Conservation (phyloP, 2,329 filamentous ascomycete species). For the Trichoderma gracile region DNA sequence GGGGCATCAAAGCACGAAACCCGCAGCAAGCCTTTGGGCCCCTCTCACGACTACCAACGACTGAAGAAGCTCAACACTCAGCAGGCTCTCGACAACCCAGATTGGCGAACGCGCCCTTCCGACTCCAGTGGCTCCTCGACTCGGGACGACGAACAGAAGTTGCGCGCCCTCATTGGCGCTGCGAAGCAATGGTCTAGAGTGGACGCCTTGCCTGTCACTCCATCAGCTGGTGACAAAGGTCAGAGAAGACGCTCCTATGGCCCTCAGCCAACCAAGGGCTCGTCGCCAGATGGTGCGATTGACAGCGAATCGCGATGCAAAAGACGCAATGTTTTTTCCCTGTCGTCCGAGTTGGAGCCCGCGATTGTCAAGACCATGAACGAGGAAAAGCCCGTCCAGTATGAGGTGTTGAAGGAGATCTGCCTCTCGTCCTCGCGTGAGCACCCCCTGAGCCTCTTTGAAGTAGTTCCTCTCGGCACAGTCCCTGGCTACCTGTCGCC, state of each 20-base stretch:
- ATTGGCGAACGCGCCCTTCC: conserved; percentile 38
- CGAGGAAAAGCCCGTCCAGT: background rate
- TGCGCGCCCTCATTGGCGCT: background rate
- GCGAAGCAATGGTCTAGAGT: background rate
- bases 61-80: conserved; percentile 29
- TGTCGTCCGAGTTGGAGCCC: conserved; percentile 3
- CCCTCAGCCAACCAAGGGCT: background rate
- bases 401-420: conserved; percentile 17
- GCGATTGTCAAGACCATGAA: background rate
- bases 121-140: conserved; percentile 22
- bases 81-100: conserved; percentile 41
- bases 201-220: background rate
- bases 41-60: conserved; percentile 13
- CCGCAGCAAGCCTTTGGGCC: background rate
- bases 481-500: background rate
- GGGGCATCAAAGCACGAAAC: background rate
- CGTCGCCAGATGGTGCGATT: background rate
- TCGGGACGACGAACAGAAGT: background rate
- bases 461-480: conserved; percentile 11
- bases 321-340: background rate
- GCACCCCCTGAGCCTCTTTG: conserved; percentile 16
- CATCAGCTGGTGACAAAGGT: background rate
- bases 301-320: background rate
- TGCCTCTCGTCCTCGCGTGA: conserved; percentile 1
- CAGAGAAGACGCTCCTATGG: background rate